A percentile compares a stretch with the other conserved stretches of the same genome.
Evolutionary conservation across 2,329 filamentous ascomycete genomes (phyloP).

Genomic region (Claviceps arundinis): DNA sequence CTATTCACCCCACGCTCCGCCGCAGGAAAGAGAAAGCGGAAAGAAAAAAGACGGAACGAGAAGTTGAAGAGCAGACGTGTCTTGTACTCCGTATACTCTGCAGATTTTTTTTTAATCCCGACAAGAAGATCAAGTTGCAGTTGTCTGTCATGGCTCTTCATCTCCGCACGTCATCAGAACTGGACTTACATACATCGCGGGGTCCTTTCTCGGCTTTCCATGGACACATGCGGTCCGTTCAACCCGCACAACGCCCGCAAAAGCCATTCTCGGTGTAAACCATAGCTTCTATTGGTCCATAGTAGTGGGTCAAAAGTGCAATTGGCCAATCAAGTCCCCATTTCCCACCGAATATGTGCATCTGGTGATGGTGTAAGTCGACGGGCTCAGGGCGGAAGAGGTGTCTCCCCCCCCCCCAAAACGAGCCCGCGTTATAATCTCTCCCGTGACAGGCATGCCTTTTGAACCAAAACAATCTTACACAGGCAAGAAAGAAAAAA

Average conservation of each 20-base stretch:
- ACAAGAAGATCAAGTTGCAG: too few species aligned
- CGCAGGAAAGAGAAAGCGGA: background rate
- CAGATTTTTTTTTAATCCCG: too few species aligned
- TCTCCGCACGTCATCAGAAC: too few species aligned
- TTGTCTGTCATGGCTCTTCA: too few species aligned
- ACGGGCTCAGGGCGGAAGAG: slow-evolving; percentile 16
- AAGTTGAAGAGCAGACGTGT: background rate
- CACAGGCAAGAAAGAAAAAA: slow-evolving; percentile 13
- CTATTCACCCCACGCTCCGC: background rate
- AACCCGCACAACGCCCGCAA: too few species aligned
- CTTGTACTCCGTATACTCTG: too few species aligned
- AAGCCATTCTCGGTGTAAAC: slow-evolving; percentile 14
- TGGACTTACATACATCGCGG: too few species aligned
- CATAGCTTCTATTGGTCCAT: slow-evolving; percentile 18
- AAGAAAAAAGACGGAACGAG: background rate
- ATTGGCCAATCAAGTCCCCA: slow-evolving; percentile 17
- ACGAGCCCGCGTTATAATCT: slow-evolving; percentile 24
- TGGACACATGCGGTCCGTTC: too few species aligned
- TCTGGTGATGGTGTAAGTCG: slow-evolving; percentile 26
- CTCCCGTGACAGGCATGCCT: slow-evolving; percentile 23
- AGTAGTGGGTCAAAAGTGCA: slow-evolving; percentile 8
- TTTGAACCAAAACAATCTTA: slow-evolving; percentile 24
- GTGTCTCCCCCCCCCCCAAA: slow-evolving; percentile 16
- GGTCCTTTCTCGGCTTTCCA: too few species aligned
- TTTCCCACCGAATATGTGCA: slow-evolving; percentile 19